Evolutionary conservation across 805 yeast genomes (phyloP), one percentile per base, ranked within the genome.

Genomic region (Cyberlindnera japonica): DNA sequence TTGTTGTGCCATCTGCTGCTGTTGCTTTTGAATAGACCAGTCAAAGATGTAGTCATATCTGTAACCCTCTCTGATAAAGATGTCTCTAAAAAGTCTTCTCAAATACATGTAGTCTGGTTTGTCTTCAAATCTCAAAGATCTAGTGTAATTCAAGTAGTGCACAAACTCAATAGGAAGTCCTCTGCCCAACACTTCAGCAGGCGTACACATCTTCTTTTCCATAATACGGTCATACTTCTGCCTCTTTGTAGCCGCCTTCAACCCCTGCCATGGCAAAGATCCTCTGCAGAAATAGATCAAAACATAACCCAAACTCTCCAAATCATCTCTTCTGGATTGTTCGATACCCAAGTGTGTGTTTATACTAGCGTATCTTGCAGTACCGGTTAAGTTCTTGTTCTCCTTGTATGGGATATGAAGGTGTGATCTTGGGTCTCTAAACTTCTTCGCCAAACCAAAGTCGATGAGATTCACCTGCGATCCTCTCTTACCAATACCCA

Each of bases 181-280:
- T 57, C 87, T 79, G 48, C 96, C 90, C 54, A 91, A 74, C 12
- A 80, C 75, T 57, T 86, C 93, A 29, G 90, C 77, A 19, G 95
- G 83, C 8, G 95, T 87, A 36, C 95, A 79, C 79, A 90, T 79
- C 65, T 91, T 91, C 71, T 86, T 87, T 62, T 91, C 97, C 81
- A 91, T 81, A 55, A 91, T 93, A 47, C 96, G 77, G 67, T 91
- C 97, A 65, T 91, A 91, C 67, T 93, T 91, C 64, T 91, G 97
- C 68, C 95, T 86, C 69, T 91, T 91, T 13, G 96, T 88, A 19
- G 91, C 93, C 28, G 98, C 99, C 66, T 89, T 89, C 57, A 91
- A 75, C 4, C 99, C 99, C 67, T 91, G 99, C 99, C 99, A 91
- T 40, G 99, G 99, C 56, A 91, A 77, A 14, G 95, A 84, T 32